Percentiles rank a stretch among this genome's conserved stretches.
Conservation (phyloP, 129 eudicot genomes). For the Chrysanthemum lavandulifolium region DNA sequence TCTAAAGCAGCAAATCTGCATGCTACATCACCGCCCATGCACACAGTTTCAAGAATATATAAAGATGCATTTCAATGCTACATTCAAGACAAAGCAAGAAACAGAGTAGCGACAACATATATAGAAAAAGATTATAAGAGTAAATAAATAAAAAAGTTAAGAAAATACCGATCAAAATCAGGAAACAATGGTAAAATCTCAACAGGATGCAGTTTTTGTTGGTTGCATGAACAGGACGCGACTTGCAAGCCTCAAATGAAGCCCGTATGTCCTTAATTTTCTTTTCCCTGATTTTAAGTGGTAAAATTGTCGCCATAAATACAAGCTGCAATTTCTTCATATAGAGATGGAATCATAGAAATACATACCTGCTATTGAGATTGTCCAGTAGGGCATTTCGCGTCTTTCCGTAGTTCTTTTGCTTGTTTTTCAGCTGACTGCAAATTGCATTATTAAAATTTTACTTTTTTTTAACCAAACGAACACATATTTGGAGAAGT, state of each 20-base stretch:
- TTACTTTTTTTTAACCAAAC: slow-evolving; percentile 16
- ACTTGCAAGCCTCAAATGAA: slow-evolving; percentile 88
- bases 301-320: slow-evolving; percentile 17
- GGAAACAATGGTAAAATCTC: slow-evolving; percentile 83
- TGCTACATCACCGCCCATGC: not conserved
- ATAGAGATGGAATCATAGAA: slow-evolving; percentile 6
- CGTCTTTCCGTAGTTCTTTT: slow-evolving; percentile 78
- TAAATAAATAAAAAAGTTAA: not conserved
- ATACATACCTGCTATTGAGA: slow-evolving; percentile 60
- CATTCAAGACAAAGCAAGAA: not conserved
- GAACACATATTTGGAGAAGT: not conserved
- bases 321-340: not conserved
- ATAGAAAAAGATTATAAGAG: not conserved
- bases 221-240: slow-evolving; percentile 80
- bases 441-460: slow-evolving; percentile 3
- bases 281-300: slow-evolving; percentile 53
- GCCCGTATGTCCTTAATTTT: slow-evolving; percentile 77
- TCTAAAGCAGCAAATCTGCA: not conserved
- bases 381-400: slow-evolving; percentile 55
- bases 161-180: slow-evolving; percentile 76
- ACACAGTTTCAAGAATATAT: not conserved
- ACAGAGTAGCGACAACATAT: not conserved
- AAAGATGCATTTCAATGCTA: not conserved
- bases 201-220: slow-evolving; percentile 64
- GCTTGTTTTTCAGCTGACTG: slow-evolving; percentile 98